These are phyloP conservation scores for Cyclotella choctawhatcheeana DNA, from an alignment of 108 stramenopile genomes.

Conservation along the genomic window DNA sequence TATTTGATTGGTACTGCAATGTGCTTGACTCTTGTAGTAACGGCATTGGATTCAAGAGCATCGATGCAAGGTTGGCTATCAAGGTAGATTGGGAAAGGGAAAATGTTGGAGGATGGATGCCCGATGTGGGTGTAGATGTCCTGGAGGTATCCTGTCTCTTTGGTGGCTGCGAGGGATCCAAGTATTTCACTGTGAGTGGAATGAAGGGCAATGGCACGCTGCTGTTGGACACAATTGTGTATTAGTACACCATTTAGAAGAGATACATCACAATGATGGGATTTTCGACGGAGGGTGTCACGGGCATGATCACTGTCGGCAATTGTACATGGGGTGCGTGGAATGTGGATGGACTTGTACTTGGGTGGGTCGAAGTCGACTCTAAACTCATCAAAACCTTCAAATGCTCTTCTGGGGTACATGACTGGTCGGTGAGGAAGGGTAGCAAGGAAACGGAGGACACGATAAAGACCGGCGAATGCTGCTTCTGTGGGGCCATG, in stretches of 20 bases:
- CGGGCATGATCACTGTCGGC: background rate
- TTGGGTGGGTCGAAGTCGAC: slow-evolving; percentile 4
- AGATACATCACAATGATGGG: background rate
- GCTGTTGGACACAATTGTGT: background rate
- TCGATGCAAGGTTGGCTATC: slow-evolving; percentile 11
- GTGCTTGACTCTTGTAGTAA: slow-evolving; percentile 15
- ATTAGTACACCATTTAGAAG: background rate
- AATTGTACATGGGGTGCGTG: background rate
- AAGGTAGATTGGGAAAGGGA: background rate
- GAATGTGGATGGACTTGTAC: background rate
- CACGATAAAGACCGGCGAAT: slow-evolving; percentile 7
- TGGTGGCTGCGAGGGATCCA: background rate
- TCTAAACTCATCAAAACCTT: background rate
- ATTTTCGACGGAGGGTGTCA: background rate
- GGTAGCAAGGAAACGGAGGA: slow-evolving; percentile 4
- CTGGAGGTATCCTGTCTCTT: background rate
- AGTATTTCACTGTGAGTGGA: slow-evolving; percentile 7
- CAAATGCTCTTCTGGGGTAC: background rate
- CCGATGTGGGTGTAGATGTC: background rate
- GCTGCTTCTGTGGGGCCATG: background rate
- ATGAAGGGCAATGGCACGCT: background rate
- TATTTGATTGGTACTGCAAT: background rate
- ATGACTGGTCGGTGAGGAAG: slow-evolving; percentile 21
- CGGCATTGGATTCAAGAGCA: background rate
- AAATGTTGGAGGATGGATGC: background rate